These are phyloP conservation scores for Populus hybrid DNA, from an alignment of 441 rosid genomes.

Conservation along the genomic window DNA sequence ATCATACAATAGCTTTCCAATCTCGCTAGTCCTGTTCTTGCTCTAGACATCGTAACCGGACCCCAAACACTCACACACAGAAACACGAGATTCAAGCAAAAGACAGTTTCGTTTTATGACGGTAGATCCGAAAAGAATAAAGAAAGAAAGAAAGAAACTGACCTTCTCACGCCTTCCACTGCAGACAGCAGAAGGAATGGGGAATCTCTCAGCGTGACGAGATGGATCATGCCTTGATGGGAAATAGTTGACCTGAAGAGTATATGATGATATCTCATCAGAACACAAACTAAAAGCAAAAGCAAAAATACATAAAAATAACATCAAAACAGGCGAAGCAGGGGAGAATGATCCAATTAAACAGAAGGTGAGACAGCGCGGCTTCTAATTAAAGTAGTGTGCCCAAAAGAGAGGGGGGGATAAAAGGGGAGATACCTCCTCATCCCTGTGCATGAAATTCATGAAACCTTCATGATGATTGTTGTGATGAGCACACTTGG, in stretches of 20 bases:
- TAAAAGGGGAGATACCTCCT: constrained; percentile 51
- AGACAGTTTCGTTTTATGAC: not conserved
- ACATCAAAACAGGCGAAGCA: not conserved
- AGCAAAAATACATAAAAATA: not conserved
- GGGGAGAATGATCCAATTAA: not conserved
- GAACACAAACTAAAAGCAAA: constrained; percentile 13
- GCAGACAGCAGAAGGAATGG: constrained; percentile 49
- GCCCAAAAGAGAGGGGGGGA: constrained; percentile 4
- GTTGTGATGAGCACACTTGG: constrained; percentile 92
- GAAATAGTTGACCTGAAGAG: constrained; percentile 80
- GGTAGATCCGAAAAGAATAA: not conserved
- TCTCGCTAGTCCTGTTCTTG: not conserved
- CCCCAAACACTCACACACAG: not conserved
- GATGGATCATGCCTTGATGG: constrained; percentile 81
- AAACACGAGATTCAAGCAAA: not conserved
- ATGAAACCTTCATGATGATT: constrained; percentile 90
- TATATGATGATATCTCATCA: constrained; percentile 19
- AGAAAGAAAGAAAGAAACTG: constrained; percentile 7
- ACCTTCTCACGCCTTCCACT: constrained; percentile 89
- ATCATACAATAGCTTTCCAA: not conserved
- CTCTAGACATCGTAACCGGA: not conserved
- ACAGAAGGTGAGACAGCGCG: not conserved
- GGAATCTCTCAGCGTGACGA: constrained; percentile 67
- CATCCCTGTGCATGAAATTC: constrained; percentile 96
- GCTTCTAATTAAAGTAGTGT: not conserved